Evolutionary conservation across 1,284 basidiomycete species (phyloP), one percentile per base, ranked within the genome.

Genomic region (Mycosarcoma mackinlayi): DNA sequence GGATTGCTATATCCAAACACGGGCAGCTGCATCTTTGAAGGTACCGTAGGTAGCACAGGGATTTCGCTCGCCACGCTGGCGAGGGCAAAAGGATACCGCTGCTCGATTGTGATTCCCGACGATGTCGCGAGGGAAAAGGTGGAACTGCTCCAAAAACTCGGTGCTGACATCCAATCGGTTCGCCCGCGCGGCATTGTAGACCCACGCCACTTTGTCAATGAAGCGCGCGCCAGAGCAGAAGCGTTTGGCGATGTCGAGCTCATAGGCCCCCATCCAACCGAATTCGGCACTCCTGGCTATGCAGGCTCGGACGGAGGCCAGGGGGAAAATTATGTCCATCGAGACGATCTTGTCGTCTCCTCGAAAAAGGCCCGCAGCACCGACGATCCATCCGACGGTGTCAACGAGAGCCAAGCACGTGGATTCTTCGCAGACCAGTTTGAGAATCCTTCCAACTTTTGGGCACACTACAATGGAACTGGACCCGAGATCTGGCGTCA

Each of bases 401-500:
- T 77, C 65, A 30, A 53, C 23, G 68, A 77, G n/a, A 64, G 33
- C 27, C 57, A 57, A 48, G 58, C 68, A 16, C 56, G 76, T n/a
- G 84, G 83, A 28, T 83, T 85, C 85, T 98, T 98, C 77, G 93
- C 93, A 1, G 94, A 98, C 81, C 95, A 80, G 41, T 80, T 83
- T 45, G 75, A 93, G 89, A 98, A 94, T 82, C 86, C 86, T 65
- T 92, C 91, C 78, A 98, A 98, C 79, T 93, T 90, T 80, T 86
- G 90, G 63, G 94, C 95, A 0, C 96, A 98, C 82, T 93, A 88
- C 76, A 84, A 88, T 33, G 91, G 92, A 1, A 98, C 95, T 0
- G 96, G 93, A 0, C 94, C 94, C 0, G 96, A 99, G 84, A 93
- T 98, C 35, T 93, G 94, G 90, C 86, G 90, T 47, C 96, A 98